A percentile compares a stretch with the other conserved stretches of the same genome.
phyloP scores from a whole-genome alignment of 306 rosid species.

The Castanea crenata region DNA sequence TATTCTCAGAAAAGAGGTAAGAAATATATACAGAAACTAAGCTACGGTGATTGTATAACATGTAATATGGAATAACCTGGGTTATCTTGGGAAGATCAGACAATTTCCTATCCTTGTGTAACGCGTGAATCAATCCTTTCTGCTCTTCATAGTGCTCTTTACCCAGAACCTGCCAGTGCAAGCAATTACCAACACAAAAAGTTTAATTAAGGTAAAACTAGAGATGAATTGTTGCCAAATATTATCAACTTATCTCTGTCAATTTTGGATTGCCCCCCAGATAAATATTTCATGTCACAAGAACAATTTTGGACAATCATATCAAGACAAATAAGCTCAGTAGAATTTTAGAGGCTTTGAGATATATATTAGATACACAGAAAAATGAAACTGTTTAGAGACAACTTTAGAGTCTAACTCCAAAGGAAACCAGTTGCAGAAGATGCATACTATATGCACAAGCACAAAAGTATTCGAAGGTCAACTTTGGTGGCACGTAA shows the following conservation, averaged over 20 bases:
- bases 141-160: conserved; percentile 59
- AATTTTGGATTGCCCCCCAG: neutral
- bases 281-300: neutral
- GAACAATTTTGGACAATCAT: neutral
- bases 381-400: too few relatives aligned
- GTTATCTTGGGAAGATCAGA: conserved; percentile 79
- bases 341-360: too few relatives aligned
- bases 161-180: conserved; percentile 66
- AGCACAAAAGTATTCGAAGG: too few relatives aligned
- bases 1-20: neutral
- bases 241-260: neutral
- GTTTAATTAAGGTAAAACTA: conserved; percentile 5
- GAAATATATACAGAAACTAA: neutral
- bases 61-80: conserved; percentile 44
- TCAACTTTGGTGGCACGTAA: too few relatives aligned
- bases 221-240: neutral
- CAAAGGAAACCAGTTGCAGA: too few relatives aligned
- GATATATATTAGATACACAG: too few relatives aligned
- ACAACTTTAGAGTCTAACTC: too few relatives aligned
- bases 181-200: conserved; percentile 22
- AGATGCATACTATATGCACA: too few relatives aligned
- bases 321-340: too few relatives aligned
- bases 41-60: too few relatives aligned
- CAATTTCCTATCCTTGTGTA: conserved; percentile 59
- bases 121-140: conserved; percentile 56